Evolutionary conservation across 148 eudicot species (phyloP), one percentile per base, ranked within the genome.

Genomic region (Camellia granthamiana): DNA sequence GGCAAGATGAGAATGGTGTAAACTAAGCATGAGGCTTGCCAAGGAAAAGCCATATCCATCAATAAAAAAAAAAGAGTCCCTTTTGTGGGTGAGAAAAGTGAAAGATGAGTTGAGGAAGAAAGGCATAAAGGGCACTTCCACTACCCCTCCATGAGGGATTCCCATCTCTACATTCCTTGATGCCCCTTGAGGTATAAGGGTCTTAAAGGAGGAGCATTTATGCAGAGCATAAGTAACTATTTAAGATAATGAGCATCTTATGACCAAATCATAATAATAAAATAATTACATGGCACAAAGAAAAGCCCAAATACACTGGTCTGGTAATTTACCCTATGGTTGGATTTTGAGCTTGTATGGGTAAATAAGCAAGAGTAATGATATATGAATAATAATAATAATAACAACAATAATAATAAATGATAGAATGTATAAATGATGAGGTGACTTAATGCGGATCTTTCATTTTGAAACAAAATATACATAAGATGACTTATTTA

Each of bases 81-180:
- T 61, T 23, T n/a, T 52, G 16, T 44, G 76, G 16, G n/a, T 47
- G n/a, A 52, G 76, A 72, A 72, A 72, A 72, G 76, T 52, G 61
- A 54, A 47, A 54, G 30, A 21, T 51, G 61, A 52, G 76, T 52
- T 13, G 76, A 52, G 76, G n/a, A 21, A 72, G 68, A 64, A 64
- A 72, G 44, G 76, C 16, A 52, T 72, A 51, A 72, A 54, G 5
- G 61, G 76, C 42, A 9, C 60, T 30, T 54, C 76, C 76, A 72
- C 76, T 72, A 21, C 60, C 76, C 76, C 51, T 2, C 16, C 7
- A 49, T 49, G 8, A 19, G 9, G 46, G 74, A 72, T 72, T 23
- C 60, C 60, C 10, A 10, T 51, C 42, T 7, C 42, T 7, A 3
- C 61, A 72, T 72, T 18, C 6, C 58, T 72, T 69, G 21, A 69